These are phyloP conservation scores for Halteria grandinella DNA, from an alignment of 73 alveolate genomes.

Conservation along the genomic window DNA sequence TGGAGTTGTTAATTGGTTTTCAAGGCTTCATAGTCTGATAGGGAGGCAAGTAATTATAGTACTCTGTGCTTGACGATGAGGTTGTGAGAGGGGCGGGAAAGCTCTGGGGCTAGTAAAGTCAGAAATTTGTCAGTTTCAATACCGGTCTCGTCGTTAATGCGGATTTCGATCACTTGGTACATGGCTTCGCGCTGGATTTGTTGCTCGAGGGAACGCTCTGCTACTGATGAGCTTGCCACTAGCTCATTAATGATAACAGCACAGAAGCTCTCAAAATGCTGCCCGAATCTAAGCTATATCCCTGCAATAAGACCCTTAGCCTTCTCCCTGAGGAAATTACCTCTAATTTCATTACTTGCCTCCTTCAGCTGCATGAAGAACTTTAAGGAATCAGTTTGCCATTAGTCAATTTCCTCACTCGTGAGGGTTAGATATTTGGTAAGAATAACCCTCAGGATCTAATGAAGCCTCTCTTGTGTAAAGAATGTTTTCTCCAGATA, in stretches of 20 bases:
- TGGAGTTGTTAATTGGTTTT: not conserved
- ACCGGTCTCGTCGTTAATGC: constrained; percentile 34
- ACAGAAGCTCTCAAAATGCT: constrained; percentile 31
- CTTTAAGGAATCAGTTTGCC: constrained; percentile 48
- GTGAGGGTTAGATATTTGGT: constrained; percentile 32
- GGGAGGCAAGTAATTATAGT: constrained; percentile 2
- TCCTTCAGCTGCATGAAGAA: constrained; percentile 45
- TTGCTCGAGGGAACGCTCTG: not conserved
- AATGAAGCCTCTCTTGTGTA: constrained; percentile 4
- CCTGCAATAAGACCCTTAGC: constrained; percentile 36
- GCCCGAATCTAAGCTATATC: constrained; percentile 30
- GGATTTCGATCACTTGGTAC: constrained; percentile 22
- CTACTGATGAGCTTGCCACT: not conserved
- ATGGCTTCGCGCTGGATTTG: constrained; percentile 39
- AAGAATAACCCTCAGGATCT: not conserved
- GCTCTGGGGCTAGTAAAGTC: not conserved
- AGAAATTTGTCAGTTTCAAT: constrained; percentile 4
- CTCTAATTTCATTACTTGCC: constrained; percentile 17
- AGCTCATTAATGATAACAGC: not conserved
- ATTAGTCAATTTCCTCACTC: constrained; percentile 16
- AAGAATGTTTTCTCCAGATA: constrained; percentile 25
- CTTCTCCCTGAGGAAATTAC: constrained; percentile 52
- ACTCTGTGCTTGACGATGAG: constrained; percentile 43
- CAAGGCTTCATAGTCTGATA: constrained; percentile 39
- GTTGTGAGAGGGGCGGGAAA: not conserved